Conservation (phyloP, 306 rosid species). For the Sophora flavescens region DNA sequence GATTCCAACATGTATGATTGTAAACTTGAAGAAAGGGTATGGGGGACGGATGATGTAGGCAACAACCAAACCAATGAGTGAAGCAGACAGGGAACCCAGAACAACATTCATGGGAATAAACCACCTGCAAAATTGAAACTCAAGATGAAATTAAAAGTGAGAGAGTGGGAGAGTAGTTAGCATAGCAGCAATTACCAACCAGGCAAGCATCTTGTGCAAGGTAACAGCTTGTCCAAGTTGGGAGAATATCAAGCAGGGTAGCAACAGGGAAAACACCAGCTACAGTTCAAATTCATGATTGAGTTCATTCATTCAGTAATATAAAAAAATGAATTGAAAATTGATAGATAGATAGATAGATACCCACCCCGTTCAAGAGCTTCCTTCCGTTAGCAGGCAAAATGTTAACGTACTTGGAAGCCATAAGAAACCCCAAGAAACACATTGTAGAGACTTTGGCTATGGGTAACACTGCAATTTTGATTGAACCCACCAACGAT, state of each 20-base stretch:
- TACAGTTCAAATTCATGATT: slow-evolving; percentile 36
- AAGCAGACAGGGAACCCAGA: slow-evolving; percentile 73
- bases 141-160: background rate
- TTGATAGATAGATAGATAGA: background rate
- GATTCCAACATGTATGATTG: slow-evolving; percentile 86
- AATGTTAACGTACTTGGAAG: slow-evolving; percentile 87
- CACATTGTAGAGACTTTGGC: slow-evolving; percentile 93
- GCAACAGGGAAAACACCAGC: slow-evolving; percentile 92
- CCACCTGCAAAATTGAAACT: slow-evolving; percentile 73
- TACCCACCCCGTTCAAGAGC: slow-evolving; percentile 87
- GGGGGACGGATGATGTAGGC: slow-evolving; percentile 86
- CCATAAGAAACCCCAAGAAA: slow-evolving; percentile 93
- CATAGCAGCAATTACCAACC: slow-evolving; percentile 58
- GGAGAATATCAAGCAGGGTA: slow-evolving; percentile 95
- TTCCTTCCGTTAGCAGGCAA: slow-evolving; percentile 88
- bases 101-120: slow-evolving; percentile 91
- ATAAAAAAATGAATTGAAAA: too few species aligned
- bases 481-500: slow-evolving; percentile 74
- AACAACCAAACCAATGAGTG: slow-evolving; percentile 83
- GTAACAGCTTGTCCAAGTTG: slow-evolving; percentile 92
- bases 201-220: slow-evolving; percentile 78
- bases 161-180: background rate
- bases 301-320: too few species aligned
- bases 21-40: slow-evolving; percentile 92
- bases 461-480: slow-evolving; percentile 87